phyloP scores from a whole-genome alignment of 148 eudicot species.

The Arctostaphylos glauca region DNA sequence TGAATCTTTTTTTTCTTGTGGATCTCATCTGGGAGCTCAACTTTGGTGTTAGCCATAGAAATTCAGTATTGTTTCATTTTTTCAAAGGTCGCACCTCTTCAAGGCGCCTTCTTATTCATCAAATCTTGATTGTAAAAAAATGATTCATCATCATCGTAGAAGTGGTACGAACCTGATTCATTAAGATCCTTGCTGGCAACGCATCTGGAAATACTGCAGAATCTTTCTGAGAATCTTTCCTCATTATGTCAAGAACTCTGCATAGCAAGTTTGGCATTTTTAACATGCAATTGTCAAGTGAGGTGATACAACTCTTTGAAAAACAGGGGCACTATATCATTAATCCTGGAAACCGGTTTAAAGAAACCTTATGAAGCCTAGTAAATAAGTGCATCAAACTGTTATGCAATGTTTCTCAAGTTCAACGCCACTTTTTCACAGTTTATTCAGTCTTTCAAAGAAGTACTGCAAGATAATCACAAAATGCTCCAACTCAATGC shows the following conservation, averaged over 20 bases:
- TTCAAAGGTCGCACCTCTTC: not conserved
- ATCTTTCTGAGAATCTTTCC: conserved; percentile 72
- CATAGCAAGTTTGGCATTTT: conserved; percentile 19
- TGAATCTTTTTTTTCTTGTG: not conserved
- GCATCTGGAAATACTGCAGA: conserved; percentile 67
- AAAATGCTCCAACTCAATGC: conserved; percentile 2
- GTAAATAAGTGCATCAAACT: not conserved
- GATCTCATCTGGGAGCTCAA: not conserved
- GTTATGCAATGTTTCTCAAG: not conserved
- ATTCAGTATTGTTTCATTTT: not conserved
- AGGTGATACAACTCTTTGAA: conserved; percentile 5
- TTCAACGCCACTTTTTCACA: not conserved
- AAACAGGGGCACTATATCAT: not conserved
- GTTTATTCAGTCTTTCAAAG: not conserved
- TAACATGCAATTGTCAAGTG: conserved; percentile 4
- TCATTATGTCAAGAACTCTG: conserved; percentile 89
- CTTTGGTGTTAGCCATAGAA: not conserved
- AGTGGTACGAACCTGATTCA: conserved; percentile 58
- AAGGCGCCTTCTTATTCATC: not conserved
- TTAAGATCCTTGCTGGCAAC: conserved; percentile 52
- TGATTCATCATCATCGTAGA: not conserved
- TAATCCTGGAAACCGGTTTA: not conserved
- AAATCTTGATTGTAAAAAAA: not conserved
- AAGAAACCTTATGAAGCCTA: conserved; percentile 3
- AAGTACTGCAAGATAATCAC: not conserved